phyloP scores from a whole-genome alignment of 2,329 filamentous ascomycete species.

The Ophiognomonia clavigignenti-juglandacearum region DNA sequence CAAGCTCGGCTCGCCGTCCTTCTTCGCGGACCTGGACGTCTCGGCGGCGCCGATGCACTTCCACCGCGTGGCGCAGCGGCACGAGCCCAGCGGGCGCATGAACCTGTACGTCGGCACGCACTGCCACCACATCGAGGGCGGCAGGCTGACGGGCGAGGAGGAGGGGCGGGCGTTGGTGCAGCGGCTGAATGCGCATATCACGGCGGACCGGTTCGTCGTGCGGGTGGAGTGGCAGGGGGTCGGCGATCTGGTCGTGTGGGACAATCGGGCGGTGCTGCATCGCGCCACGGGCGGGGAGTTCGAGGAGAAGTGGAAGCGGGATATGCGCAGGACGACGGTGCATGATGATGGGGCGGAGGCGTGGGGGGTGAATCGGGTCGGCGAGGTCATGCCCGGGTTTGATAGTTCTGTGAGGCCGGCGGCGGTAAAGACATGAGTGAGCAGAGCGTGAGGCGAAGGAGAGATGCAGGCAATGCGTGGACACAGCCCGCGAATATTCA shows the following conservation, averaged over 20 bases:
- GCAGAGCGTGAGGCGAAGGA: too few relatives aligned
- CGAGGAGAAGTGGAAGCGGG: slow-evolving; percentile 41
- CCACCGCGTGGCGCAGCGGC: slow-evolving; percentile 46
- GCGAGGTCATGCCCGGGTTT: slow-evolving; percentile 21
- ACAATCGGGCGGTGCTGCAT: slow-evolving; percentile 54
- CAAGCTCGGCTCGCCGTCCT: slow-evolving; percentile 44
- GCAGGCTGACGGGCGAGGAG: slow-evolving; percentile 19
- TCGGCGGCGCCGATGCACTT: slow-evolving; percentile 31
- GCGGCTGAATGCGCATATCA: slow-evolving; percentile 41
- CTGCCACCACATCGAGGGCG: slow-evolving; percentile 44
- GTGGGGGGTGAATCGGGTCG: slow-evolving; percentile 31
- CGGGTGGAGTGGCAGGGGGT: slow-evolving; percentile 42
- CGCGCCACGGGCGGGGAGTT: slow-evolving; percentile 43
- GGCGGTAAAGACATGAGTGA: background rate
- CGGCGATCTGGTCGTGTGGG: slow-evolving; percentile 53
- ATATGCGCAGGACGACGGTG: slow-evolving; percentile 53
- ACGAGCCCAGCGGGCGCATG: slow-evolving; percentile 45
- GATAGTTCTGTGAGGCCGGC: slow-evolving; percentile 2
- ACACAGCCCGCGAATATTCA: too few relatives aligned
- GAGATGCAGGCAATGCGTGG: too few relatives aligned
- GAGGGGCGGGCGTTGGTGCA: slow-evolving; percentile 32
- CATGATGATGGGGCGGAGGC: slow-evolving; percentile 37
- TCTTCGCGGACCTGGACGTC: slow-evolving; percentile 41
- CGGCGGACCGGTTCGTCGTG: slow-evolving; percentile 40
- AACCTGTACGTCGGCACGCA: slow-evolving; percentile 51